Evolutionary conservation across 2,329 filamentous ascomycete species (phyloP).

Genomic region (Fusarium sp.): DNA sequence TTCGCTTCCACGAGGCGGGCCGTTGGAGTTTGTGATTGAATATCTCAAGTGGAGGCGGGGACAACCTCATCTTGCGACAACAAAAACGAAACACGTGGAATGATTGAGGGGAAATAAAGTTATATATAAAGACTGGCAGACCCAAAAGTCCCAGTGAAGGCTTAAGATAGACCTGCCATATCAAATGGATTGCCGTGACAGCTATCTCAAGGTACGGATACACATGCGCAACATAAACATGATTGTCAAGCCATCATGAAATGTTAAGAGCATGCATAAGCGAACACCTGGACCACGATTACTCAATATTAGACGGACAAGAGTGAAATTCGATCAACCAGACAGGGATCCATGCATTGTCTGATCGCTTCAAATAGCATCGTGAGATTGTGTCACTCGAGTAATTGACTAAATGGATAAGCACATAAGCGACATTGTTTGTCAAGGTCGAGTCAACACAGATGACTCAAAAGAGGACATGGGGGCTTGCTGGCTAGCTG

Average conservation of each 20-base stretch:
- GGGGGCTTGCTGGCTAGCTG: not conserved
- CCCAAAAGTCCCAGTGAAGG: not conserved
- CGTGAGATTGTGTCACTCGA: conserved; percentile 14
- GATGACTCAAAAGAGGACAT: conserved; percentile 2
- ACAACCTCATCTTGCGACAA: conserved; percentile 8
- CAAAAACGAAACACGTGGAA: conserved; percentile 1
- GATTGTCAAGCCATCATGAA: not conserved
- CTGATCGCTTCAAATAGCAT: conserved; percentile 11
- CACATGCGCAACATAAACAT: not conserved
- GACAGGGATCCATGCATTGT: conserved; percentile 2
- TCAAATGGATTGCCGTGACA: not conserved
- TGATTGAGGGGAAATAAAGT: not conserved
- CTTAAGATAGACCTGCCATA: not conserved
- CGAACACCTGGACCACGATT: not conserved
- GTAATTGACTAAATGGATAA: conserved; percentile 1
- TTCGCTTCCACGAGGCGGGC: not conserved
- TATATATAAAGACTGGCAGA: not conserved
- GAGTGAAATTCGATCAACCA: not conserved
- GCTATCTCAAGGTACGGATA: not conserved
- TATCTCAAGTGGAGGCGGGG: conserved; percentile 18
- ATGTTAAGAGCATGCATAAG: not conserved
- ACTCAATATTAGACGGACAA: not conserved
- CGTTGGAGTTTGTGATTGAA: conserved; percentile 7
- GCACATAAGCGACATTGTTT: conserved; percentile 4
- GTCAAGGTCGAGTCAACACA: not conserved